Evolutionary conservation across 257 asterid species (phyloP).

Genomic region (Striga asiatica): DNA sequence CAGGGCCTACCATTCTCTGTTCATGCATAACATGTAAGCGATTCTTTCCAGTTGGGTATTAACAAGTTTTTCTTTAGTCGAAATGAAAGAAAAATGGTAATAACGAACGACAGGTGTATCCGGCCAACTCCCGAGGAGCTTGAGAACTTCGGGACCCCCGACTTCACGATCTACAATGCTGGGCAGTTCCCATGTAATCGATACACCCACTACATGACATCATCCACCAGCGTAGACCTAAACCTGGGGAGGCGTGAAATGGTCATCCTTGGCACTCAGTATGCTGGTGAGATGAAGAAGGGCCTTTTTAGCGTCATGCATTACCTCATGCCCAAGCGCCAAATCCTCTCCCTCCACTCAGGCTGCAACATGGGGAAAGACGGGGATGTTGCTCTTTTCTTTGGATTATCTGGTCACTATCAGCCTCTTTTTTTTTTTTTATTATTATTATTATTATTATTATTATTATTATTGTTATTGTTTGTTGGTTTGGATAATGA

Average conservation of each 20-base stretch:
- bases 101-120: conserved; percentile 94
- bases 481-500: background rate
- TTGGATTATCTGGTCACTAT: conserved; percentile 78
- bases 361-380: conserved; percentile 98
- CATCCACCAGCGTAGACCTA: conserved; percentile 97
- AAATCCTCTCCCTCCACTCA: conserved; percentile 88
- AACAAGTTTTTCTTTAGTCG: too few relatives aligned
- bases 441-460: background rate
- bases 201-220: conserved; percentile 98
- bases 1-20: conserved; percentile 80
- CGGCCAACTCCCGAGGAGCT: conserved; percentile 99
- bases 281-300: conserved; percentile 99
- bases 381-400: conserved; percentile 97
- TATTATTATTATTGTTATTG: too few relatives aligned
- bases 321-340: conserved; percentile 97
- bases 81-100: too few relatives aligned
- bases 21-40: conserved; percentile 50
- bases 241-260: conserved; percentile 83
- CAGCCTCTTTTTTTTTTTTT: background rate
- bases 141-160: conserved; percentile 96
- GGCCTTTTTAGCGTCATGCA: conserved; percentile 97
- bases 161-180: conserved; percentile 98
- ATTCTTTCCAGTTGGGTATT: too few relatives aligned
- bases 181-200: conserved; percentile 99
- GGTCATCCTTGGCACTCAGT: conserved; percentile 99